phyloP scores from a whole-genome alignment of 805 yeast species.

The Babjeviella inositovora region DNA sequence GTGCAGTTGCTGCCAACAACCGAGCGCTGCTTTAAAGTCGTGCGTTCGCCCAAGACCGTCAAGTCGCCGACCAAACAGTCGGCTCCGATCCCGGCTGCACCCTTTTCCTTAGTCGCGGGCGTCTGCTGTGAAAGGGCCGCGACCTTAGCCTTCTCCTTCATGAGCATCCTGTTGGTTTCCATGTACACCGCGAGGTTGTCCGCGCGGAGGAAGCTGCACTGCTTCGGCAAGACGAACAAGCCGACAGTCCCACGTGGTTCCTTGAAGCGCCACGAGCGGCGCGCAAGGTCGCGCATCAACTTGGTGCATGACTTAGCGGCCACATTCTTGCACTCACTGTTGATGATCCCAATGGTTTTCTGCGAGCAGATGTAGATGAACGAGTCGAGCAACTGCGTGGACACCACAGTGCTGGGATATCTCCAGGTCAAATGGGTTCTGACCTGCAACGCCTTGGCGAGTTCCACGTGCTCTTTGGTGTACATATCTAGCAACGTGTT shows the following conservation, averaged over 20 bases:
- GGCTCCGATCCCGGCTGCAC: constrained; percentile 66
- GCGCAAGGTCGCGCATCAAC: constrained; percentile 71
- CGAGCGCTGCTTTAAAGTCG: constrained; percentile 76
- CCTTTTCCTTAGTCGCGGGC: constrained; percentile 23
- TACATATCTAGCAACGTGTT: constrained; percentile 53
- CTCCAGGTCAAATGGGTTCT: constrained; percentile 87
- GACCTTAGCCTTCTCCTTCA: constrained; percentile 45
- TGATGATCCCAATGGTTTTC: constrained; percentile 34
- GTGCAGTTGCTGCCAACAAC: constrained; percentile 61
- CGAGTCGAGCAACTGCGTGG: constrained; percentile 62
- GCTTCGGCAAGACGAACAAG: constrained; percentile 53
- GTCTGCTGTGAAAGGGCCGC: constrained; percentile 8
- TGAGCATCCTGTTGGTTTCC: constrained; percentile 75
- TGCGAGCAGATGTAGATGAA: constrained; percentile 51
- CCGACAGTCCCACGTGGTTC: constrained; percentile 42
- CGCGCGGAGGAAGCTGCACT: constrained; percentile 57
- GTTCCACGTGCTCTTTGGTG: constrained; percentile 51
- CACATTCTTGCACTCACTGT: constrained; percentile 10
- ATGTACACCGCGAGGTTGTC: constrained; percentile 69
- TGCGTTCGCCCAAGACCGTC: constrained; percentile 62
- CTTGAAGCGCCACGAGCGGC: constrained; percentile 84
- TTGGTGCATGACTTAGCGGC: constrained; percentile 38
- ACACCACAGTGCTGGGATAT: constrained; percentile 62
- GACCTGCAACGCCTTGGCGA: constrained; percentile 54
- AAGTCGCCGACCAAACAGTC: constrained; percentile 67